Evolutionary conservation across 306 rosid species (phyloP).

Genomic region (Vicia villosa): DNA sequence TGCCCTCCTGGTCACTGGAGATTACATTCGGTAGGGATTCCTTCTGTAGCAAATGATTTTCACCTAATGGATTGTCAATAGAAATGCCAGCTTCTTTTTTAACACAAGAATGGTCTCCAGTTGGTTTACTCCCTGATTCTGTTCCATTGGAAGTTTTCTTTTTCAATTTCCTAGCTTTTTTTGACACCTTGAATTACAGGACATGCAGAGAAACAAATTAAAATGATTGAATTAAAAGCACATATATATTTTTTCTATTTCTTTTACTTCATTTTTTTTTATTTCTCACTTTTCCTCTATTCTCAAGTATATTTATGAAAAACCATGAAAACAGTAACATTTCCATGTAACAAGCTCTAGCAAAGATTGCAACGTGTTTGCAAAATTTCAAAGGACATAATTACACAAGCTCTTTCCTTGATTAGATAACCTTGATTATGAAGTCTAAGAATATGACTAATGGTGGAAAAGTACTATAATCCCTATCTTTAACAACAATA

Average conservation of each 20-base stretch:
- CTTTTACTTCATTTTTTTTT: not conserved
- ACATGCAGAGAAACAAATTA: slow-evolving; percentile 27
- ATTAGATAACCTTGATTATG: not conserved
- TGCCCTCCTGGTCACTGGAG: slow-evolving; percentile 44
- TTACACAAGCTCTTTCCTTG: not conserved
- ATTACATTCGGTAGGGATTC: slow-evolving; percentile 38
- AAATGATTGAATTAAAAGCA: not conserved
- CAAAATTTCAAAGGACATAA: slow-evolving; percentile 7
- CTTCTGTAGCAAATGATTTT: slow-evolving; percentile 41
- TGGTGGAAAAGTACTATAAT: not conserved
- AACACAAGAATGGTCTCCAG: slow-evolving; percentile 47
- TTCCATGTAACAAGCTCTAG: not conserved
- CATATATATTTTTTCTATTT: not conserved
- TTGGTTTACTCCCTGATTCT: slow-evolving; percentile 45
- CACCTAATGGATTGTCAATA: slow-evolving; percentile 43
- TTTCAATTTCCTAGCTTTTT: slow-evolving; percentile 65
- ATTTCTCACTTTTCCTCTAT: slow-evolving; percentile 7
- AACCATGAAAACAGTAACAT: slow-evolving; percentile 16
- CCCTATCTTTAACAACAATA: not conserved
- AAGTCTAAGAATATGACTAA: not conserved
- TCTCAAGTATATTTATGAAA: not conserved
- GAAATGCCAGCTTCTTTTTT: slow-evolving; percentile 52
- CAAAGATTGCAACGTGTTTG: not conserved
- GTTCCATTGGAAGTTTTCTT: slow-evolving; percentile 50
- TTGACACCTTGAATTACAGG: slow-evolving; percentile 63